Evolutionary conservation across 1,139 yeast species (phyloP).

Genomic region (Pichia sp.): DNA sequence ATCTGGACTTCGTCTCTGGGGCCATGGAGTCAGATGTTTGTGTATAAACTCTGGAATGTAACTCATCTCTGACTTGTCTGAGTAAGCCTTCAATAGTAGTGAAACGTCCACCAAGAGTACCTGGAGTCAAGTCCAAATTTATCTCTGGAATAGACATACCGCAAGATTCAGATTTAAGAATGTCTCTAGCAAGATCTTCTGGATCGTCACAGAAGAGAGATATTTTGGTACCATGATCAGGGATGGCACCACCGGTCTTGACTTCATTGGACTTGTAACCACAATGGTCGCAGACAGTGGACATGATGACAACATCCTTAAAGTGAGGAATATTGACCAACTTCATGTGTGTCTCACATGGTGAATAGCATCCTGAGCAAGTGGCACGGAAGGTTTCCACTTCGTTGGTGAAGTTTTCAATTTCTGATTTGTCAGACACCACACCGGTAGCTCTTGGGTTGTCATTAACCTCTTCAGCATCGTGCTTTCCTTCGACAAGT

Average conservation of each 20-base stretch:
- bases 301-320: conserved; percentile 95
- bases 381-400: conserved; percentile 91
- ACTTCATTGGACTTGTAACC: conserved; percentile 98
- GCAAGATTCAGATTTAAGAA: conserved; percentile 92
- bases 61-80: conserved; percentile 82
- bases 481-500: conserved; percentile 12
- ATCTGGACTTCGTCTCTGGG: conserved; percentile 60
- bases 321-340: conserved; percentile 95
- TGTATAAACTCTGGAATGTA: conserved; percentile 76
- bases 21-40: conserved; percentile 93
- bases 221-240: conserved; percentile 73
- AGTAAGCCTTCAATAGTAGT: conserved; percentile 94
- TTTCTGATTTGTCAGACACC: conserved; percentile 63
- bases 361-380: conserved; percentile 80
- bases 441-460: conserved; percentile 53
- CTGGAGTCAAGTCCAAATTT: conserved; percentile 85
- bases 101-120: conserved; percentile 96
- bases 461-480: conserved; percentile 25
- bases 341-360: conserved; percentile 94
- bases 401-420: conserved; percentile 79
- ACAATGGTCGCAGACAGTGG: conserved; percentile 86
- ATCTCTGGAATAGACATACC: conserved; percentile 82
- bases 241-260: conserved; percentile 96
- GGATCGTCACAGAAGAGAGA: conserved; percentile 77
- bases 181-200: conserved; percentile 91